phyloP scores from a whole-genome alignment of 1,284 basidiomycete genomes.

The Melampsora americana region DNA sequence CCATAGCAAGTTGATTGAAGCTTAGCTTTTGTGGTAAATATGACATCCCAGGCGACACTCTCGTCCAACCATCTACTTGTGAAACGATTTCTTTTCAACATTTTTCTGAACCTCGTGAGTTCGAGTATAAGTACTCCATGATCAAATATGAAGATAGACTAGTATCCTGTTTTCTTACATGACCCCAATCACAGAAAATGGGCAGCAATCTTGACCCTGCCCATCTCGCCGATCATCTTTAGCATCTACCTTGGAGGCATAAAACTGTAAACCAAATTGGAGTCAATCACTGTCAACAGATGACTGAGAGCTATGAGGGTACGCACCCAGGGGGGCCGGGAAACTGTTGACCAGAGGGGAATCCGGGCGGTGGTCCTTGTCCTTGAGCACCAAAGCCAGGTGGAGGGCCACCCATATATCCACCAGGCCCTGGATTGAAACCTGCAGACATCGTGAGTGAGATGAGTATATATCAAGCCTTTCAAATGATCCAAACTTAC shows the following conservation, averaged over 20 bases:
- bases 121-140: too few species aligned
- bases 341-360: conserved; percentile 39
- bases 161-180: too few species aligned
- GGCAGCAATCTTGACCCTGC: too few species aligned
- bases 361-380: conserved; percentile 40
- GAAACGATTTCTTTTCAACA: too few species aligned
- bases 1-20: too few species aligned
- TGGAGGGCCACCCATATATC: conserved; percentile 62
- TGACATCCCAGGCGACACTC: too few species aligned
- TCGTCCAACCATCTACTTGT: too few species aligned
- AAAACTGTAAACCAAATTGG: background rate
- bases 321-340: conserved; percentile 1
- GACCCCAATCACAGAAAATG: too few species aligned
- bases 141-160: too few species aligned
- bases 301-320: background rate
- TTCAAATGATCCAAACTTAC: conserved; percentile 54
- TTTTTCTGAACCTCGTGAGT: too few species aligned
- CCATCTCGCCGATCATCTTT: background rate
- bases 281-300: background rate
- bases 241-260: background rate
- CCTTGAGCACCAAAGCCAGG: conserved; percentile 70
- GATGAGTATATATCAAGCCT: conserved; percentile 57
- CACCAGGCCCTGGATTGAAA: conserved; percentile 36
- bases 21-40: too few species aligned
- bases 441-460: conserved; percentile 19